Evolutionary conservation across 2,329 filamentous ascomycete species (phyloP).

Genomic region (Trichophyton schoenleinii): DNA sequence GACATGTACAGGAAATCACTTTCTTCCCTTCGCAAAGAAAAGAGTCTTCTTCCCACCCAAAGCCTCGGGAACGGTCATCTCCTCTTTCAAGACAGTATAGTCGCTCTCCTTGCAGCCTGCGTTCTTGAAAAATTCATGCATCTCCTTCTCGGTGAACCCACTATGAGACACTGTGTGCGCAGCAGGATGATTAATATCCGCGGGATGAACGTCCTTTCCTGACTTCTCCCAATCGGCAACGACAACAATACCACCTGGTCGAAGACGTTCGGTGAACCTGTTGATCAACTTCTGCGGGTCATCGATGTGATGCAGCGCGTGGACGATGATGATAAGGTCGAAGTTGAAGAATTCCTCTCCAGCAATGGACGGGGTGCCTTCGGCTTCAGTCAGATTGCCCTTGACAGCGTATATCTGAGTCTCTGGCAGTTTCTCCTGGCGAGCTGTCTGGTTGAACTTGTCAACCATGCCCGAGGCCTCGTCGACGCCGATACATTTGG

Average conservation of each 20-base stretch:
- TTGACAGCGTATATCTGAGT: constrained; percentile 10
- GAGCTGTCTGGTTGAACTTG: constrained; percentile 10
- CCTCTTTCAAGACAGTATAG: constrained; percentile 10
- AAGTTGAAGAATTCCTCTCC: constrained; percentile 12
- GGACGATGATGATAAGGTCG: constrained; percentile 10
- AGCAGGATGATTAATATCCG: background rate
- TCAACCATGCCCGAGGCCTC: constrained; percentile 12
- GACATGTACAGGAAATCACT: background rate
- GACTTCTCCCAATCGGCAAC: constrained; percentile 11
- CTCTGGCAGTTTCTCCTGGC: constrained; percentile 2
- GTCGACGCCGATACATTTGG: constrained; percentile 14
- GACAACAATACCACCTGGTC: constrained; percentile 10
- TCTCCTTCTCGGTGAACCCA: constrained; percentile 8
- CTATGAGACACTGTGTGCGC: constrained; percentile 12
- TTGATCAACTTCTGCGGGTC: constrained; percentile 8
- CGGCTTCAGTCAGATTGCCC: constrained; percentile 8
- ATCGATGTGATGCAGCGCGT: constrained; percentile 13
- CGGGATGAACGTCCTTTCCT: background rate
- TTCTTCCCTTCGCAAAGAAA: constrained; percentile 13
- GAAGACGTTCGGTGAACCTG: constrained; percentile 9
- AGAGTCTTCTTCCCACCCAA: constrained; percentile 7
- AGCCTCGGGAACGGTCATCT: constrained; percentile 5
- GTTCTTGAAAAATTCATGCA: constrained; percentile 6
- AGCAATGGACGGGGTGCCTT: background rate
- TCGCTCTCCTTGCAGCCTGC: constrained; percentile 10